phyloP scores from a whole-genome alignment of 1,139 yeast genomes.

The Diutina siamensis region DNA sequence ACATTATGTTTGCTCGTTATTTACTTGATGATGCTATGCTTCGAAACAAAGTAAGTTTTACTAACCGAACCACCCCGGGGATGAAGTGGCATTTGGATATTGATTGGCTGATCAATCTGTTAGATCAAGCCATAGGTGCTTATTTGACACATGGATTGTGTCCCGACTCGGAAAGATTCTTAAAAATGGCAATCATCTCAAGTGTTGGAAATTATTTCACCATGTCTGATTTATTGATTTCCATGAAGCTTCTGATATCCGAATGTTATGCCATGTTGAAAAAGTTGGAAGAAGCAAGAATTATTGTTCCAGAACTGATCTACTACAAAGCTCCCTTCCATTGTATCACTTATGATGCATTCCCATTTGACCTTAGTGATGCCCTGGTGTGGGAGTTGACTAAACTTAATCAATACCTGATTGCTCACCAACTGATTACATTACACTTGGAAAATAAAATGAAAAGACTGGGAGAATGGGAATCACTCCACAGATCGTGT shows the following conservation, averaged over 20 bases:
- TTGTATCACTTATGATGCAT: slow-evolving; percentile 18
- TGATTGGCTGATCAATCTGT: background rate
- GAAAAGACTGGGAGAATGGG: slow-evolving; percentile 16
- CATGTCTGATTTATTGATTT: slow-evolving; percentile 31
- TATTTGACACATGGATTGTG: slow-evolving; percentile 12
- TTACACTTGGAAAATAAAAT: slow-evolving; percentile 17
- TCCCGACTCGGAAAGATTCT: slow-evolving; percentile 14
- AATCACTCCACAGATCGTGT: slow-evolving; percentile 26
- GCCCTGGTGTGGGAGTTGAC: slow-evolving; percentile 27
- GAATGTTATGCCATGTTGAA: slow-evolving; percentile 20
- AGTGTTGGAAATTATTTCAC: slow-evolving; percentile 30
- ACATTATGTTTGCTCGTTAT: background rate
- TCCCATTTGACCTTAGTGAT: slow-evolving; percentile 28
- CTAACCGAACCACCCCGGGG: background rate
- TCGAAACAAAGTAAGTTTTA: background rate
- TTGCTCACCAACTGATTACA: slow-evolving; percentile 27
- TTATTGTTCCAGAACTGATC: slow-evolving; percentile 30
- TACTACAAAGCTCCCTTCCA: slow-evolving; percentile 41
- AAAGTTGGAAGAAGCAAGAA: slow-evolving; percentile 21
- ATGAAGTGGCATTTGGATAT: background rate
- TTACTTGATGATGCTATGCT: background rate
- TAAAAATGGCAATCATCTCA: slow-evolving; percentile 36
- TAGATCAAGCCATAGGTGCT: slow-evolving; percentile 8
- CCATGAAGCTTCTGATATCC: slow-evolving; percentile 21
- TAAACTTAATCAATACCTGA: slow-evolving; percentile 20